Base-by-base conservation (phyloP, 208 protist species). In the Leishmania tarentolae region DNA sequence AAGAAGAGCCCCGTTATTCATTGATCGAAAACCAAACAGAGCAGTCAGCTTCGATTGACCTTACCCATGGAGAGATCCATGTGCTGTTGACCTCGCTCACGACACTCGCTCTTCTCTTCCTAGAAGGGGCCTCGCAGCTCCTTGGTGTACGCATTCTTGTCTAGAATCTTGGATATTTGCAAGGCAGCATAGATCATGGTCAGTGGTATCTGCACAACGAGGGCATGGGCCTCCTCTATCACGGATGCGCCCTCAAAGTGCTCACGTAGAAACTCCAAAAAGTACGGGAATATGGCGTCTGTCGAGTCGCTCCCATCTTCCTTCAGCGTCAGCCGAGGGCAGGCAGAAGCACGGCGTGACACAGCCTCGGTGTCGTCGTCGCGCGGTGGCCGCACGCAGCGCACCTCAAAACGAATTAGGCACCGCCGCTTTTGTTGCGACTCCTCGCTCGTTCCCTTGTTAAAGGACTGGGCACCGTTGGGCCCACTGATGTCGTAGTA, bases 181-280 rank as follows among this genome's bases (percentile, higher is more conserved):
- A 97, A 70, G 35, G 87, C 79, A 7, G 91, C 91, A 68, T 91
- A 86, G 9, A 97, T 84, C 69, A 89, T 90, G 1, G 82, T 78
- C 9, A 97, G 77, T 35, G 93, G 91, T 31, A 97, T 85, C 28
- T 88, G 76, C 50, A 97, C 85, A 37, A 95, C 85, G 31, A 94
- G 77, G 17, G 93, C 90, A 74, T 97, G 93, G 9, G 81, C 68
- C 71, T 97, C 93, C 71, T 87, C 76, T 35, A 85, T 75, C 28
- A 97, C 71, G 66, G 76, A 79, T 21, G 92, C 89, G 28, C 90
- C 90, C n/a, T 82, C 75, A 28, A 94, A 87, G 69, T 92, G 91
- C 80, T 97, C 92, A 19, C 79, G 78, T 40, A 97, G 83, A 66
- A 91, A 97, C 47, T 94, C 82, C 19, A 97, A 76, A 59, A 97